phyloP scores from a whole-genome alignment of 805 yeast species.

The Lachancea thermotolerans region DNA sequence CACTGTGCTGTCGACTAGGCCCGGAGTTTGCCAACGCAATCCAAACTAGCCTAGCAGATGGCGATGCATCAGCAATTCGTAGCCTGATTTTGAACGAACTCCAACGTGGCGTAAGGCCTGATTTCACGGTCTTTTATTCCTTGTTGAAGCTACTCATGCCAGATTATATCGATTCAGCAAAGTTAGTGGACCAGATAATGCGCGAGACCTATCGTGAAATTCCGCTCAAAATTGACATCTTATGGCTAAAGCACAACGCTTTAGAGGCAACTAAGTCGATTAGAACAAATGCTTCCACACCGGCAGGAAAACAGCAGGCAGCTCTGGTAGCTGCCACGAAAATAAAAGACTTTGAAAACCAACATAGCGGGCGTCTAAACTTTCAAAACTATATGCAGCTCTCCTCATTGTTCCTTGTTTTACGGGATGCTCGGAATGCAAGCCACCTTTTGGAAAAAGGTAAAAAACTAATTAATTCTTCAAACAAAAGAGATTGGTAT shows the following conservation, averaged over 20 bases:
- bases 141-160: conserved; percentile 16
- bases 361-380: conserved; percentile 10
- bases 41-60: not conserved
- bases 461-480: conserved; percentile 7
- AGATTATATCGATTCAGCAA: conserved; percentile 14
- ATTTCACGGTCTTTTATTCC: conserved; percentile 17
- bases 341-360: conserved; percentile 15
- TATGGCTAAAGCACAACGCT: conserved; percentile 19
- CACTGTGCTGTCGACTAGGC: conserved; percentile 8
- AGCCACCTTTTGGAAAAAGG: conserved; percentile 7
- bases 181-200: conserved; percentile 14
- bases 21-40: conserved; percentile 3
- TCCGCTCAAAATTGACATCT: conserved; percentile 21
- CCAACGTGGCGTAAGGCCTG: conserved; percentile 21
- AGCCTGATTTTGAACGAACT: conserved; percentile 13
- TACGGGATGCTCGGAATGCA: conserved; percentile 13
- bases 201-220: conserved; percentile 10
- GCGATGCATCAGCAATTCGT: conserved; percentile 13
- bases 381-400: conserved; percentile 23
- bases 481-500: conserved; percentile 17
- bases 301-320: conserved; percentile 1
- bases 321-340: conserved; percentile 1
- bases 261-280: conserved; percentile 3
- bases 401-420: conserved; percentile 13
- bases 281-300: not conserved